These are phyloP conservation scores for Alnus glutinosa DNA, from an alignment of 306 rosid genomes.

Conservation along the genomic window DNA sequence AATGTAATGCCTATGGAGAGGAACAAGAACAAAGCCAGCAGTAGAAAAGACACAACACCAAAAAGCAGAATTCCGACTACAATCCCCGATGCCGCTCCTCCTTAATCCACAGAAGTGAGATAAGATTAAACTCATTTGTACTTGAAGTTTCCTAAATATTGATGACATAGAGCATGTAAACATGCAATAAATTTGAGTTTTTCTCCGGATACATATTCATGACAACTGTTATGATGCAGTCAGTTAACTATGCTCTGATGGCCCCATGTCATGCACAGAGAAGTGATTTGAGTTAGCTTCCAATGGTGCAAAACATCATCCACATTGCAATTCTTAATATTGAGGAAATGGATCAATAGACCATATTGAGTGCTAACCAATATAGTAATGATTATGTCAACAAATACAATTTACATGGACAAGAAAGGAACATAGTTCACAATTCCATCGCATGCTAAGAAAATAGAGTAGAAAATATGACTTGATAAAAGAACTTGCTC, in stretches of 20 bases:
- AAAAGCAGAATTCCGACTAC: constrained; percentile 69
- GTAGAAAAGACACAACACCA: constrained; percentile 39
- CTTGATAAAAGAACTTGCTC: background rate
- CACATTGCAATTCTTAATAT: background rate
- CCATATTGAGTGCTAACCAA: background rate
- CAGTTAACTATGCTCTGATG: background rate
- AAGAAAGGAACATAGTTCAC: background rate
- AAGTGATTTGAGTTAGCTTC: background rate
- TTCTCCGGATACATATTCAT: background rate
- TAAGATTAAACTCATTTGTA: background rate
- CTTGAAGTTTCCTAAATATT: constrained; percentile 4
- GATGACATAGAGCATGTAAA: background rate
- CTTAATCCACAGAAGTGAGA: constrained; percentile 43
- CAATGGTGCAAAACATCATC: background rate
- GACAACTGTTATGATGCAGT: background rate
- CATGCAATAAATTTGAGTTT: background rate
- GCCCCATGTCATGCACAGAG: background rate
- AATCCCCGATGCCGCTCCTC: constrained; percentile 50
- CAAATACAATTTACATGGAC: background rate
- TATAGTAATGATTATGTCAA: background rate
- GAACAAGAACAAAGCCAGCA: constrained; percentile 72
- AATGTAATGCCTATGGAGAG: constrained; percentile 82
- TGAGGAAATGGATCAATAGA: background rate
- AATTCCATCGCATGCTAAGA: background rate
- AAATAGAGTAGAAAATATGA: background rate